Conservation (phyloP, 257 asterid genomes). For the Solanum dulcamara region DNA sequence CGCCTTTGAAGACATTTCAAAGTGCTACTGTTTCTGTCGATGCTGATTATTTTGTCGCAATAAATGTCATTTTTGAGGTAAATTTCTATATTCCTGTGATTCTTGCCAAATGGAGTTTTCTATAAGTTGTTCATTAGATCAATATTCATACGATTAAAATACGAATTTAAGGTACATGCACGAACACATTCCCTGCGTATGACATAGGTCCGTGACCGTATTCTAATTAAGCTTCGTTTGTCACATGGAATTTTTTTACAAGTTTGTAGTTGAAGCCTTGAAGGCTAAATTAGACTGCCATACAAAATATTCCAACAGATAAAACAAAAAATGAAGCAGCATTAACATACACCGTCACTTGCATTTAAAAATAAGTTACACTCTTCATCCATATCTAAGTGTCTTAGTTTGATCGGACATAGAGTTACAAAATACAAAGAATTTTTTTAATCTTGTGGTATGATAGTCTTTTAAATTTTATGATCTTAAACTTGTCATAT, state of each 20-base stretch:
- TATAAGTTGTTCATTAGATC: not conserved
- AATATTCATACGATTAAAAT: not conserved
- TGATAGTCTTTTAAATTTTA: too few species aligned
- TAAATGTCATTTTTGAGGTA: conserved; percentile 44
- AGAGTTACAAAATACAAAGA: too few species aligned
- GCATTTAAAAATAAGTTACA: not conserved
- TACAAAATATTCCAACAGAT: not conserved
- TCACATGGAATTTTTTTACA: not conserved
- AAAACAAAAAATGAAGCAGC: not conserved
- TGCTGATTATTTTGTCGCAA: conserved; percentile 41
- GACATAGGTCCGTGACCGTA: not conserved
- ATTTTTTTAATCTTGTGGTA: too few species aligned
- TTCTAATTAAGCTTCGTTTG: not conserved
- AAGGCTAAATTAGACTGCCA: not conserved
- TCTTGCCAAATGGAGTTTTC: not conserved
- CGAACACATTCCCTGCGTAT: not conserved
- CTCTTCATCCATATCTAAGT: not conserved
- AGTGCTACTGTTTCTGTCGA: conserved; percentile 43
- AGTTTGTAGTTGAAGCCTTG: not conserved
- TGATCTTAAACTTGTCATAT: not conserved
- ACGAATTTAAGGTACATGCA: not conserved
- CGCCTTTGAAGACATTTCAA: conserved; percentile 32
- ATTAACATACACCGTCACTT: not conserved
- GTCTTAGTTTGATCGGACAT: too few species aligned
- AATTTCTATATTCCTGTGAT: not conserved